Evolutionary conservation across 345 rosid species (phyloP), one percentile per base, ranked within the genome.

Genomic region (Psidium guajava): DNA sequence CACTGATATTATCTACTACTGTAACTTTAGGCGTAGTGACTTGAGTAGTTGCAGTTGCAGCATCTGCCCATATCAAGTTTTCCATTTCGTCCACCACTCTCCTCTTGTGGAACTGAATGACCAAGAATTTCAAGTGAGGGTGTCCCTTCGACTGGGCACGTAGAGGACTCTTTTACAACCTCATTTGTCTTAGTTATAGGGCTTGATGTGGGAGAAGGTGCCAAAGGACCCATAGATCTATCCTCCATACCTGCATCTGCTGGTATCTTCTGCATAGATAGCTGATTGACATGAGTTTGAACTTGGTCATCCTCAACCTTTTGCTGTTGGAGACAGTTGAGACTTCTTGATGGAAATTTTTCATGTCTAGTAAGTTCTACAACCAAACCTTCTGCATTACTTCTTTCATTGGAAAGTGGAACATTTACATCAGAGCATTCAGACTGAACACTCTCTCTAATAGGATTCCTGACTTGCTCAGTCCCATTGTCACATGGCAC

Each of bases 11-110:
- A 64, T 87, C 91, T 59, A 77, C 47, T 84, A 84, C 59, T 18
- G 64, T 24, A 22, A 55, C 75, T 32, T 32, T 64, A 5, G 88
- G 56, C 85, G 83, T 92, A 80, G 82, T 51, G 25, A 82, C 81
- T 55, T 56, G 53, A 49, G 89, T 91, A 88, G 87, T 87, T 84
- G 85, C 85, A 53, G 83, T 90, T 44, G 69, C 88, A 44, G 86
- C 87, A 81, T 88, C 89, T 89, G 85, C 74, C 81, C 84, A 53
- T 85, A 83, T 85, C 86, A 52, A 86, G 88, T 80, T 88, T 52
- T 86, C 90, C 90, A n/a, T 91, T 84, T 89, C 82, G 90, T 52
- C 75, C 94, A 88, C 82, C 82, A 87, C 82, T 89, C 52, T 88
- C 87, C 22, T 85, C 89, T 77, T 75, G 89, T 55, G 90, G 81